Evolutionary conservation across 768 basidiomycete genomes (phyloP).

Genomic region (Suillus plorans): DNA sequence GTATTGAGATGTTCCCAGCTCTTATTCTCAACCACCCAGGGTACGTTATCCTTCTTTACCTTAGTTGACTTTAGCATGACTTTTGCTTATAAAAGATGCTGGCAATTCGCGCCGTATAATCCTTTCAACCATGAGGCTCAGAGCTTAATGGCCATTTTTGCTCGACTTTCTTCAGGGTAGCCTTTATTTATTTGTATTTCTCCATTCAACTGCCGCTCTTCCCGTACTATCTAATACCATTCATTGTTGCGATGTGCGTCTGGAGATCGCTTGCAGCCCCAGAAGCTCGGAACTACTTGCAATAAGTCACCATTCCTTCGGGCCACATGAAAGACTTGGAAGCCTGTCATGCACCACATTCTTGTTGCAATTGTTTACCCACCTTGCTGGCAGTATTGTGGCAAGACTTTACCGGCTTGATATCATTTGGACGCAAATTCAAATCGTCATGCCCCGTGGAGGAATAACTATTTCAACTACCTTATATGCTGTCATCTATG

Average conservation of each 20-base stretch:
- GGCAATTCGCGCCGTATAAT: slow-evolving; percentile 13
- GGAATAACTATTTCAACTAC: background rate
- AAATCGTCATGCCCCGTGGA: background rate
- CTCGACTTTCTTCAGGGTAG: background rate
- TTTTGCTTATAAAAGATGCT: slow-evolving; percentile 3
- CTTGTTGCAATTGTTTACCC: background rate
- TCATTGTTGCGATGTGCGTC: background rate
- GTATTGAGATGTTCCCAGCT: background rate
- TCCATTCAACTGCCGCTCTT: background rate
- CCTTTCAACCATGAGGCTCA: slow-evolving; percentile 5
- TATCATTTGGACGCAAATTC: background rate
- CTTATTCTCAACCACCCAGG: slow-evolving; percentile 6
- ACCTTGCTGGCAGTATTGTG: background rate
- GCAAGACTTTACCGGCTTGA: too few relatives aligned
- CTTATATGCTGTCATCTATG: too few relatives aligned
- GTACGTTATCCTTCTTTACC: background rate
- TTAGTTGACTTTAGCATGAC: background rate
- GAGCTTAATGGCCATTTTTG: background rate
- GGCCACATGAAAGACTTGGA: too few relatives aligned
- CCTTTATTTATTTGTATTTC: background rate
- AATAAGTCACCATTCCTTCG: background rate
- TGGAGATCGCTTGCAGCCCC: background rate
- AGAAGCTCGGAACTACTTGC: background rate
- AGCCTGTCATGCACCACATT: too few relatives aligned
- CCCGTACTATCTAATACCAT: background rate